Evolutionary conservation across 805 yeast species (phyloP), one percentile per base, ranked within the genome.

Genomic region (Candida montana): DNA sequence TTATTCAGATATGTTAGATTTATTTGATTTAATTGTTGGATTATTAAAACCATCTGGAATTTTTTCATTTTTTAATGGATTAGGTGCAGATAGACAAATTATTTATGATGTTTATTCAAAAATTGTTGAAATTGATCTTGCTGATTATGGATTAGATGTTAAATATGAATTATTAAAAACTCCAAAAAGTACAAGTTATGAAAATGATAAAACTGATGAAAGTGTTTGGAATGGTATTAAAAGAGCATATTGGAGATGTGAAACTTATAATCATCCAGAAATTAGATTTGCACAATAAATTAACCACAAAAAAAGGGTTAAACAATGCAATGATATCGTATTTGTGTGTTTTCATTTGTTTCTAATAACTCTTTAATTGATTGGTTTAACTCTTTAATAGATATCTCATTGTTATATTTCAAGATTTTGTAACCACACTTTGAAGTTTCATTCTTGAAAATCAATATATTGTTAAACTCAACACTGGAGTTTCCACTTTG

Each of bases 31-130:
- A 11, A 71, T 86, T 5, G 95, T 88, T 16, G 97, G 96, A 0
- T 65, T 90, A 37, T 64, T 90, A 50, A 83, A 83, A 58, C 86
- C 93, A 7, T 74, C 77, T 27, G 98, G 97, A 8, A 74, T 79
- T 1, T 89, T 90, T 49, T 87, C 96, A 5, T 90, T 89, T 58
- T 90, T 90, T 72, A 91, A 90, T 55, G 98, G 98, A 0, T 69
- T 85, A 9, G 93, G 93, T 19, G 91, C 90, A 13, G 93, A 83
- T 49, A 67, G 89, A 51, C 74, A 78, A 51, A 69, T 83, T 12
- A 76, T 83, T 50, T 83, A 83, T 56, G 90, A 90, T 53, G 96
- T 91, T 8, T 90, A 91, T 68, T 81, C 77, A 59, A 75, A 79
- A 52, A 79, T 90, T 42, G 96, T 86, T 4, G 85, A 81, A 48